Evolutionary conservation across 495 filamentous ascomycete genomes (phyloP).

Genomic region (Tuber borchii): DNA sequence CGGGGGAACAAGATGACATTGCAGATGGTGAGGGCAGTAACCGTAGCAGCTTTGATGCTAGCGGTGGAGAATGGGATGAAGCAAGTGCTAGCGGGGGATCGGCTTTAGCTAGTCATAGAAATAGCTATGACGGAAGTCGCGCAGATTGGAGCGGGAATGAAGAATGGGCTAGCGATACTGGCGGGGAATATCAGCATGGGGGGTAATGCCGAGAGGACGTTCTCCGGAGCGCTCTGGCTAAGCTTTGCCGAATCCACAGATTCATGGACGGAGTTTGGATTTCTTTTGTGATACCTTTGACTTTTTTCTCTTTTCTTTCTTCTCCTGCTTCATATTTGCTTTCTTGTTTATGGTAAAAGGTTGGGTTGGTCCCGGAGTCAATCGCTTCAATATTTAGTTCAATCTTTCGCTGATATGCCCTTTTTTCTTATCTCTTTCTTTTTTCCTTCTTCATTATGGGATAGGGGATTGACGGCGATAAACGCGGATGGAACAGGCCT

Average conservation of each 20-base stretch:
- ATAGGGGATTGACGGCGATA: background rate
- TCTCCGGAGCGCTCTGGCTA: background rate
- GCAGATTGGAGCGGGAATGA: slow-evolving; percentile 33
- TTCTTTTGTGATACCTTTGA: slow-evolving; percentile 16
- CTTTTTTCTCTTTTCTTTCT: background rate
- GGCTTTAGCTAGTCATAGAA: slow-evolving; percentile 35
- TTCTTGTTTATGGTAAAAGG: slow-evolving; percentile 26
- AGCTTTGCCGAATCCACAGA: slow-evolving; percentile 8
- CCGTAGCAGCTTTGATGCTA: slow-evolving; percentile 82
- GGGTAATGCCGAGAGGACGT: background rate
- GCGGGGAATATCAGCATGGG: slow-evolving; percentile 28
- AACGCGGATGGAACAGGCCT: background rate
- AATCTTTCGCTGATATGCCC: background rate
- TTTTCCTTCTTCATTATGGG: background rate
- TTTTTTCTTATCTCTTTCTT: slow-evolving; percentile 10
- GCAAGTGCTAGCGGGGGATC: slow-evolving; percentile 34
- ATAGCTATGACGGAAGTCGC: slow-evolving; percentile 42
- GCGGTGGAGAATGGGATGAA: slow-evolving; percentile 53
- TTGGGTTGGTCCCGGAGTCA: slow-evolving; percentile 31
- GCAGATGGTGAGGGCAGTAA: slow-evolving; percentile 49
- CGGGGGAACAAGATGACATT: slow-evolving; percentile 45
- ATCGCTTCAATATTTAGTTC: slow-evolving; percentile 24
- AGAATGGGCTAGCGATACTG: slow-evolving; percentile 37
- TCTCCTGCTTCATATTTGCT: background rate
- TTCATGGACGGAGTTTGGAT: slow-evolving; percentile 25